Base-by-base conservation (phyloP, 2,329 filamentous ascomycete species). In the Venturia carpophila region DNA sequence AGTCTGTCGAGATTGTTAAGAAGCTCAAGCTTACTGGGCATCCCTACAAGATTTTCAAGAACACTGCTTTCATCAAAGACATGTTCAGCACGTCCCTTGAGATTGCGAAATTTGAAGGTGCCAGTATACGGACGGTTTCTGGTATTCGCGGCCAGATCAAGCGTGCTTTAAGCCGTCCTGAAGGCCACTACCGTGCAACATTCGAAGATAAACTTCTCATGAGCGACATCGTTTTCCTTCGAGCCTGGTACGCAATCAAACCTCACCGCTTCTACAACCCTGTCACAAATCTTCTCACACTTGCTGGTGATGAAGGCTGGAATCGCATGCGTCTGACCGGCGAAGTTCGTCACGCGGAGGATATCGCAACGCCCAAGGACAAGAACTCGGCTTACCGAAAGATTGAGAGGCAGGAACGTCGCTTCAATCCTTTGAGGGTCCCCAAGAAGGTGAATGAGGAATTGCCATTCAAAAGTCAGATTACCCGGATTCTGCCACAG, bases 191-290 rank as follows among this genome's bases (percentile, higher is more conserved):
- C 85, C 87, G 95, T 71, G 94, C 94, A 30, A 97, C 94, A 0
- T 99, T 99, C 71, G 94, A 99, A 77, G 94, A 99, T 83, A 99
- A 97, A 80, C 91, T 99, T 68, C 83, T 99, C 63, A 92, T 96
- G 84, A 91, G 87, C 75, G 94, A 99, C 75, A 95, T 99, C 69
- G 90, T 97, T 68, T 97, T 99, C 81, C 79, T 99, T 47, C 86
- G 94, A 61, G 93, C 94, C 1, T 99, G 95, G 95, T 97, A 95
- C 77, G 91, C 94, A 11, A 87, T 99, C 76, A 92, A 92, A 73
- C 94, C 94, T 1, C 92, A 92, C 76, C 88, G 92, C 66, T 99
- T 96, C 84, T 97, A 97, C 82, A 97, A 97, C 77, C 90, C 92
- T 1, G 92, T 95, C 64, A 94, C 91, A 66, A 96, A 99, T 77